Evolutionary conservation across 495 filamentous ascomycete species (phyloP), one percentile per base, ranked within the genome.

Genomic region (Penicillium lagena): DNA sequence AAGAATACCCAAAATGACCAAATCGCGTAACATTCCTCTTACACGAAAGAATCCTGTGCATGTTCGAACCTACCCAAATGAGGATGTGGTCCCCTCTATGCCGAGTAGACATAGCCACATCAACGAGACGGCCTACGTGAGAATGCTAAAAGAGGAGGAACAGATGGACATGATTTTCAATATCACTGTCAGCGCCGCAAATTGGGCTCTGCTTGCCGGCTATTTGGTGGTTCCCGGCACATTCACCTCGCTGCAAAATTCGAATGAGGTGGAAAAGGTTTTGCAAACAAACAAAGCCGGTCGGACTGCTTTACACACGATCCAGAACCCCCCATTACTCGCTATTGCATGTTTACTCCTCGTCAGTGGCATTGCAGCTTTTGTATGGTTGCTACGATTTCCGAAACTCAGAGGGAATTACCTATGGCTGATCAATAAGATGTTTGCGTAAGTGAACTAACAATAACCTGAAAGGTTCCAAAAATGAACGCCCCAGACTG

Each of bases 151-250:
- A 29, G 44, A 46, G 38, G 44, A 40, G 15, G 36, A 29, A 12
- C 37, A 40, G 31, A 46, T 41, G 44, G n/a, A 44, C 27, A 43
- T 40, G 53, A 13, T 28, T 7, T 56, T 52, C n/a, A 56, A 50
- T 22, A 22, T 52, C 15, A 22, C 38, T 12, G 37, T 42, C 30
- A 46, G 53, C 35, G 36, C 34, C 7, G 49, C 35, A 12, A 44
- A 46, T 37, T 67, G 60, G 66, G 49, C 58, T 37, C 48, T 70
- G 1, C 43, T 70, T 12, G 62, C 63, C 2, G 60, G 62, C 5
- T 67, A 62, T 48, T 46, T 70, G 28, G 55, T 67, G 13, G 51
- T 70, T 29, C 66, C 66, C 7, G 64, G 60, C 3, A 70, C 60
- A 27, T 70, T 67, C 41, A 64, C 55, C 40, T 55, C 49, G 12